Base-by-base conservation (phyloP, 176 grass and related monocot genomes). In the Oryza officinalis region DNA sequence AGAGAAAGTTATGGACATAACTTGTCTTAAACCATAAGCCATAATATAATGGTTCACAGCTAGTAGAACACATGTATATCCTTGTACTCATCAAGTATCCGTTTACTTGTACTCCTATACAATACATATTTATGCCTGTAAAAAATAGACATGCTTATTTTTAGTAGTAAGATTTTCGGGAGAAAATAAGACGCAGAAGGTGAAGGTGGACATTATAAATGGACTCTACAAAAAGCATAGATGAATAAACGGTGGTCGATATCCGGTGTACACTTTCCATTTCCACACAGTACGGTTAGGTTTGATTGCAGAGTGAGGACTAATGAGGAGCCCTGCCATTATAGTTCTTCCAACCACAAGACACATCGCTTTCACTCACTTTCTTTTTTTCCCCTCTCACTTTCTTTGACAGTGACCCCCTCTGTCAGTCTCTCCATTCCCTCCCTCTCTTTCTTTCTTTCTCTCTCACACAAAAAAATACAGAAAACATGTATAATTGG, bases 301-400 rank as follows among this genome's bases (percentile, higher is more conserved):
- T 72, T 63, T 32, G 35, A 33, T 46, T 71, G 37, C 47, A 46
- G 27, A 40, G 10, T 1, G 10, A 61, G 68, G 78, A 26, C 44
- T 6, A 60, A 25, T 61, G 0, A 63, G 38, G 41, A 78, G 10
- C 49, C 45, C 38, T 80, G 76, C 70, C 76, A 75, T 89, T 57
- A 65, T 38, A 74, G 45, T 45, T 80, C 74, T 54, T 71, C 86
- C 74, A 66, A 73, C 44, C 50, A 61, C 75, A 74, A 80, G 45
- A 61, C 57, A 10, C 57, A 25, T 61, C 57, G 9, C 57, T 61
- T 25, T 61, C 57, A 25, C 57, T 61, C 57, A 61, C 17, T 25
- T 25, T 60, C 54, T 23, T 47, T 50, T 50, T 50, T 50, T 50
- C 0, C 1, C 47, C 15, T 38, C 5, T 84, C 69, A 61, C 81